A percentile compares a stretch with the other conserved stretches of the same genome.
phyloP scores from a whole-genome alignment of 331 rosid genomes.

The Quercus tomentella region DNA sequence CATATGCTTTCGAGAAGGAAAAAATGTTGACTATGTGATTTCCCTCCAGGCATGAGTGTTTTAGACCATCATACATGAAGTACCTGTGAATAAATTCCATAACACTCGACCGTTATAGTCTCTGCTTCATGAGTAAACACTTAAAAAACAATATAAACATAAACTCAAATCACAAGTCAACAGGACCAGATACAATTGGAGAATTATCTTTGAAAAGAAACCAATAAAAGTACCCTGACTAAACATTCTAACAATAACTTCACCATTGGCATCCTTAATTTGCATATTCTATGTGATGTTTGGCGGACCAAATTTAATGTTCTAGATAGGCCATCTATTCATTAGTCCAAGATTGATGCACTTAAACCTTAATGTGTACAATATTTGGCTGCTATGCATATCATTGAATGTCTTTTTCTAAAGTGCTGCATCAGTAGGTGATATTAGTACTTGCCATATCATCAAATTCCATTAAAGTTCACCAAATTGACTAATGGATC shows the following conservation, averaged over 20 bases:
- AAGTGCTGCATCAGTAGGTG: no score
- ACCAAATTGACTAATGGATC: no score
- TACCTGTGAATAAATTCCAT: constrained; percentile 51
- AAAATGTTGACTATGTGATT: constrained; percentile 82
- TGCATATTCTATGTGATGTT: background rate
- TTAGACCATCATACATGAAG: constrained; percentile 84
- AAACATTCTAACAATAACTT: no score
- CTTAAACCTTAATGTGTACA: background rate
- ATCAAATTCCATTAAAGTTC: no score
- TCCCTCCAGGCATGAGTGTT: constrained; percentile 86
- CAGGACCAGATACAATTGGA: background rate
- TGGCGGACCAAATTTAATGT: background rate
- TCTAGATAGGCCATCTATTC: no score
- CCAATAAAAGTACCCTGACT: background rate
- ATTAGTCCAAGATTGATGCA: background rate
- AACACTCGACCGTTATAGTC: background rate
- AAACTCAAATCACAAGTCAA: background rate
- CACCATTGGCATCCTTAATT: no score
- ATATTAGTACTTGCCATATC: no score
- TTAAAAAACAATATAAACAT: background rate
- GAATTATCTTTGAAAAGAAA: background rate
- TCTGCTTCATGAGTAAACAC: background rate
- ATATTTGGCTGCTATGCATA: background rate
- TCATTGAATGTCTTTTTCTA: no score
- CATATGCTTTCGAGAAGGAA: constrained; percentile 97